Conservation (phyloP, 306 rosid genomes). For the Ormosia emarginata region DNA sequence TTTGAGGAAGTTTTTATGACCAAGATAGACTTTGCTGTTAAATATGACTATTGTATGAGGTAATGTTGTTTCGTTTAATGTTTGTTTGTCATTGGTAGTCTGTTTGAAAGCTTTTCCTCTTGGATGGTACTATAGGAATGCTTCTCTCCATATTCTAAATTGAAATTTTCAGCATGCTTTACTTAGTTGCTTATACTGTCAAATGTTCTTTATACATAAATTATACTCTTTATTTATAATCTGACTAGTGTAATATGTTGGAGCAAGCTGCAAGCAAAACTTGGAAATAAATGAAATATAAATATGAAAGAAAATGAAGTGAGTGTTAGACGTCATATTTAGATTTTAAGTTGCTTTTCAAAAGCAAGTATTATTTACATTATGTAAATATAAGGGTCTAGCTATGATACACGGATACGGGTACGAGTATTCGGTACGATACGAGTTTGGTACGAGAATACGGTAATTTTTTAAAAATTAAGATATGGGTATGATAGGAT, state of each 20-base stretch:
- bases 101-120: background rate
- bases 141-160: background rate
- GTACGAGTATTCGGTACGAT: no score
- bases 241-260: background rate
- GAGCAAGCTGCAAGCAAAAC: background rate
- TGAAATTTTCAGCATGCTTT: background rate
- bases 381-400: background rate
- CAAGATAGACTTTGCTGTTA: slow-evolving; percentile 69
- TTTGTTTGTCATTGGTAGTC: slow-evolving; percentile 6
- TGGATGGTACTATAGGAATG: background rate
- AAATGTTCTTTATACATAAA: background rate
- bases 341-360: background rate
- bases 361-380: background rate
- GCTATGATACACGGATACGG: no score
- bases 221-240: background rate
- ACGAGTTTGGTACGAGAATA: no score
- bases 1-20: slow-evolving; percentile 91
- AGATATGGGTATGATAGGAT: no score
- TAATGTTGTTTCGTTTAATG: slow-evolving; percentile 23
- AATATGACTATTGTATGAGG: slow-evolving; percentile 86
- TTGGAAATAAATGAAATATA: background rate
- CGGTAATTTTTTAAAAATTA: no score
- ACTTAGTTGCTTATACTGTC: background rate
- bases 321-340: background rate
- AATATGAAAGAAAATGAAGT: background rate